Evolutionary conservation across 169 alveolate species (phyloP).

Genomic region (Eimeria praecox): DNA sequence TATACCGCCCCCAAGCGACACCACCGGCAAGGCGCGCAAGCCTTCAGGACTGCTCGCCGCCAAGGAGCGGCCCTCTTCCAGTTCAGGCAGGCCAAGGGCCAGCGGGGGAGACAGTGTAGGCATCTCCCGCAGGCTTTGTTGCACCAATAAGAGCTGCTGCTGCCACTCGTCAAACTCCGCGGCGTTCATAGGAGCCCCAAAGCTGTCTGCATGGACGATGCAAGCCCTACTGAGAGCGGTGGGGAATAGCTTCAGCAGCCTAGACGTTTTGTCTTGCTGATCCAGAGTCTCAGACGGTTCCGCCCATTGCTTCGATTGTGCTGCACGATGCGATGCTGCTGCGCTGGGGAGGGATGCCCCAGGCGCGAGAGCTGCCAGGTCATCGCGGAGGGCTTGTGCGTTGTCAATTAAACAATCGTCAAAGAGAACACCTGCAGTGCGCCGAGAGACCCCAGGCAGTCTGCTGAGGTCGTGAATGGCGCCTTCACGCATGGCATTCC

Average conservation of each 20-base stretch:
- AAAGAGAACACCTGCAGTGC: slow-evolving; percentile 46
- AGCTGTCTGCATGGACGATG: slow-evolving; percentile 44
- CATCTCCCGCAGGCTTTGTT: slow-evolving; percentile 14
- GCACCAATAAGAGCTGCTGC: slow-evolving; percentile 72
- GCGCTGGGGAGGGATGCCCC: neutral
- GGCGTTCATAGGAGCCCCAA: slow-evolving; percentile 66
- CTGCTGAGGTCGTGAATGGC: slow-evolving; percentile 39
- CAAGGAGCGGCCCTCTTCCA: neutral
- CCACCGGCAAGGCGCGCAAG: slow-evolving; percentile 50
- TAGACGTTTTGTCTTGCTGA: neutral
- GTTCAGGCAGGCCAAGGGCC: neutral
- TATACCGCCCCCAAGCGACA: slow-evolving; percentile 75
- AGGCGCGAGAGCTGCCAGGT: neutral
- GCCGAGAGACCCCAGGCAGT: slow-evolving; percentile 63
- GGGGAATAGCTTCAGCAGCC: slow-evolving; percentile 46
- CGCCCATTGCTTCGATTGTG: neutral
- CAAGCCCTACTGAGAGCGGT: slow-evolving; percentile 71
- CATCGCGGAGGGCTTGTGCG: slow-evolving; percentile 55
- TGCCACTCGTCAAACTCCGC: slow-evolving; percentile 71
- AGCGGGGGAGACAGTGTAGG: neutral
- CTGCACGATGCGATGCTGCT: neutral
- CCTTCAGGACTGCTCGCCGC: neutral
- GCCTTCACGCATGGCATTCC: slow-evolving; percentile 34
- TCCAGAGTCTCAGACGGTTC: neutral
- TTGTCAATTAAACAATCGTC: slow-evolving; percentile 50